Evolutionary conservation across 805 yeast species (phyloP), one percentile per base, ranked within the genome.

Genomic region (Cyberlindnera maclurae): DNA sequence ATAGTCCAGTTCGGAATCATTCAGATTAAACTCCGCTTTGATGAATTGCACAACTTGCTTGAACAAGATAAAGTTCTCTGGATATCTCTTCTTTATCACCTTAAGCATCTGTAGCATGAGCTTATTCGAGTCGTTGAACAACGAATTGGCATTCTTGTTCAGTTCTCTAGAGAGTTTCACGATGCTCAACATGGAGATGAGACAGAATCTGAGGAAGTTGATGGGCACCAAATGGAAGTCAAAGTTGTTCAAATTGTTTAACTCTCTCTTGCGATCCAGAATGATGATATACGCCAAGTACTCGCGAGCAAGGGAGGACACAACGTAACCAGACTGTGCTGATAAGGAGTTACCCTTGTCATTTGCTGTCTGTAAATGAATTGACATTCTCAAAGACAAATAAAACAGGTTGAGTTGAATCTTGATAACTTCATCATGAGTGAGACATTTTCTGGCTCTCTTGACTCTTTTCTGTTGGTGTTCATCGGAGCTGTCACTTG

Each of bases 161-260:
- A 28, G 34, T 1, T 44, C 44, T 13, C 39, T 37, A 2, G 47
- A 34, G 13, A 44, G 33, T 17, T 45, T 47, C 31, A 33, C 34
- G 30, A 43, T 43, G 15, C 45, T 42, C 29, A 52, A 34, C 43
- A 49, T 43, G 4, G 56, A 44, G 15, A 54, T 37, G 6, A 54
- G 41, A 15, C 44, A 39, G 17, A 50, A 40, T 32, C 52, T 54
- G 15, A 54, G 41, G 36, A 54, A 54, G 36, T 54, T 54, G 12
- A 54, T 26, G 12, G 58, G 58, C 10, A 52, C 48, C 31, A 52
- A 32, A 33, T 54, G 58, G 30, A 54, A 52, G 31, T 54, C 57
- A 46, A 54, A 54, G 34, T 47, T 54, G 34, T 54, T 54, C 30
- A 52, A 37, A 12, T 41, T 41, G 42, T 42, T 45, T 33, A 45